A percentile compares a stretch with the other conserved stretches of the same genome.
phyloP scores from a whole-genome alignment of 805 yeast species.

The Candida ipomoeae region DNA sequence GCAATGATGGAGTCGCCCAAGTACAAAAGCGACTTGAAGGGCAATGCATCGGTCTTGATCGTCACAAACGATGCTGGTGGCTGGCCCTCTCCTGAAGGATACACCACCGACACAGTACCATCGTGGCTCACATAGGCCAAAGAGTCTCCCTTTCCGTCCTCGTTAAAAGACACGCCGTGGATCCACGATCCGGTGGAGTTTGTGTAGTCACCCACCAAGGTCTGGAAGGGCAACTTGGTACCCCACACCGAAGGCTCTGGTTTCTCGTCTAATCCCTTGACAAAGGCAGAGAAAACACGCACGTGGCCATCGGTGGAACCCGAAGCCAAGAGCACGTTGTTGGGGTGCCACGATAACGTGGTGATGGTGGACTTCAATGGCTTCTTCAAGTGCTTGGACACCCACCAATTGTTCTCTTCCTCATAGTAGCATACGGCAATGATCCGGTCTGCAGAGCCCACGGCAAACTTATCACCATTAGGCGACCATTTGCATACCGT shows the following conservation, averaged over 20 bases:
- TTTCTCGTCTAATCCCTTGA: slow-evolving; percentile 83
- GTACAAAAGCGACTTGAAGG: slow-evolving; percentile 76
- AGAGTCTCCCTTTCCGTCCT: slow-evolving; percentile 56
- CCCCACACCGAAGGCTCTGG: slow-evolving; percentile 90
- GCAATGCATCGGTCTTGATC: slow-evolving; percentile 66
- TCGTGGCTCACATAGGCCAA: slow-evolving; percentile 85
- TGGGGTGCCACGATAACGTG: slow-evolving; percentile 88
- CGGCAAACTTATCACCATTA: slow-evolving; percentile 91
- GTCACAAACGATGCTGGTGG: slow-evolving; percentile 59
- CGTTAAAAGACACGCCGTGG: slow-evolving; percentile 84
- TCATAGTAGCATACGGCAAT: slow-evolving; percentile 96
- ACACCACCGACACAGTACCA: slow-evolving; percentile 74
- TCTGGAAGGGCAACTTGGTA: slow-evolving; percentile 88
- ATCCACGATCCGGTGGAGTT: slow-evolving; percentile 80
- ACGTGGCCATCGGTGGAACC: slow-evolving; percentile 95
- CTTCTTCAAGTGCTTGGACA: slow-evolving; percentile 92
- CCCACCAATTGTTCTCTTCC: slow-evolving; percentile 98
- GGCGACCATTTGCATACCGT: slow-evolving; percentile 95
- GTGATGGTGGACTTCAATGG: slow-evolving; percentile 88
- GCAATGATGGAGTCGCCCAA: slow-evolving; percentile 64
- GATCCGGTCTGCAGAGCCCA: slow-evolving; percentile 90
- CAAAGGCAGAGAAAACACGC: slow-evolving; percentile 81
- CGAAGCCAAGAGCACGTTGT: slow-evolving; percentile 78
- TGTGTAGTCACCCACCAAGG: slow-evolving; percentile 76
- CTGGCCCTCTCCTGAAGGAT: slow-evolving; percentile 62